Evolutionary conservation across 495 filamentous ascomycete species (phyloP).

Genomic region (Hypomontagnella monticulosa): DNA sequence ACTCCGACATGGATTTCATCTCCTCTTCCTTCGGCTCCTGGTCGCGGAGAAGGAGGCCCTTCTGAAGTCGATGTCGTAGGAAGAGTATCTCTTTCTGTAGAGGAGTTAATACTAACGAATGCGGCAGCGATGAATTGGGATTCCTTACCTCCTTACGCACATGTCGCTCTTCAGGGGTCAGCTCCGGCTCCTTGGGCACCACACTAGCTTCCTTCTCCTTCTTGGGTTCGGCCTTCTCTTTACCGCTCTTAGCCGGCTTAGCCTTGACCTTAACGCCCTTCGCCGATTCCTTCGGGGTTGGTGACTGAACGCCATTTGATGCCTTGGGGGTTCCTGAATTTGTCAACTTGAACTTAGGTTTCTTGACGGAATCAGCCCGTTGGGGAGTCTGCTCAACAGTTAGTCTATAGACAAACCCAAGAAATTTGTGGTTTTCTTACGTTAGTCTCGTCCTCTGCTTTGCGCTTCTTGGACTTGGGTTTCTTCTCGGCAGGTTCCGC

Average conservation of each 20-base stretch:
- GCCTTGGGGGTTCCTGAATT: slow-evolving; percentile 62
- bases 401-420: slow-evolving; percentile 23
- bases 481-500: slow-evolving; percentile 65
- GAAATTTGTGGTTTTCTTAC: slow-evolving; percentile 56
- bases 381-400: slow-evolving; percentile 65
- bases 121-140: background rate
- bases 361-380: slow-evolving; percentile 74
- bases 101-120: slow-evolving; percentile 18
- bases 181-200: slow-evolving; percentile 59
- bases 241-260: slow-evolving; percentile 70
- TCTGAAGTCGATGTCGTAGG: slow-evolving; percentile 88
- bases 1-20: slow-evolving; percentile 84
- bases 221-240: slow-evolving; percentile 69
- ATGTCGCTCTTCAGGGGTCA: slow-evolving; percentile 59
- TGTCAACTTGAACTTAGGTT: slow-evolving; percentile 70
- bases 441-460: slow-evolving; percentile 73
- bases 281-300: slow-evolving; percentile 42
- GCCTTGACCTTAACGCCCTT: slow-evolving; percentile 65
- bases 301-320: slow-evolving; percentile 59
- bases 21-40: slow-evolving; percentile 85
- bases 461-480: slow-evolving; percentile 72
- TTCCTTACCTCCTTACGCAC: slow-evolving; percentile 67
- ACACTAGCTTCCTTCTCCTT: slow-evolving; percentile 65
- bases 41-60: slow-evolving; percentile 85
- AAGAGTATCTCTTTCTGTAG: slow-evolving; percentile 76